Conservation (phyloP, 2,329 filamentous ascomycete species). For the Aspergillus versicolor region DNA sequence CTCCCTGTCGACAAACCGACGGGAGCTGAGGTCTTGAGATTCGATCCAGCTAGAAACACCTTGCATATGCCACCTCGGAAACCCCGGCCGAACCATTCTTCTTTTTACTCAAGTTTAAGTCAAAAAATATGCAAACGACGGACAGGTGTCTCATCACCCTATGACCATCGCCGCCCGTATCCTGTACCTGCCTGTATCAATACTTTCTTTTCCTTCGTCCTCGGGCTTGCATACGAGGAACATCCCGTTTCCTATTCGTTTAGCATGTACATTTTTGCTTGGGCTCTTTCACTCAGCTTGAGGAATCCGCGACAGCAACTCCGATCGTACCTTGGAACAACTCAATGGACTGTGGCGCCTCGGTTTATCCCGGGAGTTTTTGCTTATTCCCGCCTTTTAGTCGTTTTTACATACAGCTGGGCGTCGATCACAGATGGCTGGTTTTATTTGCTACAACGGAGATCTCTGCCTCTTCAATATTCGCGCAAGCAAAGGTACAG, state of each 20-base stretch:
- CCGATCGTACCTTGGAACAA: neutral
- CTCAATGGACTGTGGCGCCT: neutral
- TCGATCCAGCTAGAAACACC: slow-evolving; percentile 20
- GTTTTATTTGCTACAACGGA: neutral
- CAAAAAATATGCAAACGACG: neutral
- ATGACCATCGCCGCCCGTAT: neutral
- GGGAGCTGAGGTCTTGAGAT: neutral
- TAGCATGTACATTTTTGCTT: neutral
- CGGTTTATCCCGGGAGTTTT: neutral
- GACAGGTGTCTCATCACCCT: neutral
- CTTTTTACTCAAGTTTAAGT: neutral
- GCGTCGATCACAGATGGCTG: neutral
- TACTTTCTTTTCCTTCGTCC: slow-evolving; percentile 4
- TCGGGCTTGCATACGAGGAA: neutral
- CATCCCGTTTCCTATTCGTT: neutral
- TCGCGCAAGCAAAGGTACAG: neutral
- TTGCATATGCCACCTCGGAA: slow-evolving; percentile 25
- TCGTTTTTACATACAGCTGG: neutral
- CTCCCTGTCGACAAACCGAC: neutral
- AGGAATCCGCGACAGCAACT: neutral
- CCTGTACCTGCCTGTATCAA: slow-evolving; percentile 1
- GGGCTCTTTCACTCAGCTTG: neutral
- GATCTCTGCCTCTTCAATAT: neutral
- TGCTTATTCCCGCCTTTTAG: slow-evolving; percentile 1
- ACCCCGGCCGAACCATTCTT: slow-evolving; percentile 18